Percentiles rank a stretch among this genome's conserved stretches.
phyloP scores from a whole-genome alignment of 176 grass and related monocot species.

The Luzula sylvatica region DNA sequence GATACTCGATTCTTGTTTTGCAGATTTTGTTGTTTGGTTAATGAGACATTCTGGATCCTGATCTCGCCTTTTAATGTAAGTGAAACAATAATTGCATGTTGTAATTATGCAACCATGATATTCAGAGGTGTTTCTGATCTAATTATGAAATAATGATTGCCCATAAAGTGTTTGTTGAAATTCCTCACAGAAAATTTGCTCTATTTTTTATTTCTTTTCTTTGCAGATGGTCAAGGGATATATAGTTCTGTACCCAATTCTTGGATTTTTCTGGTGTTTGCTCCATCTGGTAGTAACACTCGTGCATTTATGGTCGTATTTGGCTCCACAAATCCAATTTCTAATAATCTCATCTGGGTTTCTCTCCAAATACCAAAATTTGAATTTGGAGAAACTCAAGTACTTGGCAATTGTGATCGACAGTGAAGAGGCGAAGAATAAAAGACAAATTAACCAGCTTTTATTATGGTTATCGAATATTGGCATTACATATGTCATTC shows the following conservation, averaged over 20 bases:
- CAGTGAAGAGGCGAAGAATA: conserved; percentile 79
- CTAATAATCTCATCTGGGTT: conserved; percentile 60
- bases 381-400: conserved; percentile 38
- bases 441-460: conserved; percentile 43
- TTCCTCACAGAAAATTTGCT: not conserved
- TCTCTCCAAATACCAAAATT: conserved; percentile 43
- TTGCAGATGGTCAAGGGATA: conserved; percentile 40
- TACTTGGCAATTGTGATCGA: conserved; percentile 72
- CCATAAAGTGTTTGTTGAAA: conserved; percentile 11
- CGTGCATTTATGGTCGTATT: conserved; percentile 35
- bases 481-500: conserved; percentile 54
- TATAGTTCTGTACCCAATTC: conserved; percentile 32
- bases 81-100: no score
- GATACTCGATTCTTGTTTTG: not conserved
- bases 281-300: conserved; percentile 41
- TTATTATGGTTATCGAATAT: conserved; percentile 49
- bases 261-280: conserved; percentile 57
- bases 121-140: no score
- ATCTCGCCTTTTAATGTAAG: conserved; percentile 7
- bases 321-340: conserved; percentile 44
- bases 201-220: not conserved
- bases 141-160: not conserved
- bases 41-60: conserved; percentile 2
- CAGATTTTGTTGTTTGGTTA: not conserved
- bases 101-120: no score